A percentile compares a stretch with the other conserved stretches of the same genome.
Conservation (phyloP, 331 rosid genomes). For the Dryas integrifolia region DNA sequence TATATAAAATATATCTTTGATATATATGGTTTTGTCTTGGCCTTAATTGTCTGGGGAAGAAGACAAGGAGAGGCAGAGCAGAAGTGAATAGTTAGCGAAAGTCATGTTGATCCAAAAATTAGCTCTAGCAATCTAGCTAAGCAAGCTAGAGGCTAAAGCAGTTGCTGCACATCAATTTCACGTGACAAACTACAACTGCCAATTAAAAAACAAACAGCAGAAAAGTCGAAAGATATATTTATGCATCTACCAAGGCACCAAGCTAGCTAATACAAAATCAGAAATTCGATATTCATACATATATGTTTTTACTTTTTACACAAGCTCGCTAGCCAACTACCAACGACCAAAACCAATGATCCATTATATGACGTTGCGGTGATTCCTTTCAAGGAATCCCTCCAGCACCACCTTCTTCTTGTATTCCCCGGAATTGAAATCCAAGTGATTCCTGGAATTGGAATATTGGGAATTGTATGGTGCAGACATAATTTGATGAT, state of each 20-base stretch:
- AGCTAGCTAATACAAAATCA: neutral
- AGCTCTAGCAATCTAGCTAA: too few species aligned
- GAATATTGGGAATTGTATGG: neutral
- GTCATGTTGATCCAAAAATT: too few species aligned
- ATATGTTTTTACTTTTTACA: neutral
- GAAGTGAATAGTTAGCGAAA: too few species aligned
- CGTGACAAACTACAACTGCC: neutral
- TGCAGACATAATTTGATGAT: too few species aligned
- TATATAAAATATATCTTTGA: too few species aligned
- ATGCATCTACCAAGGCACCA: too few species aligned
- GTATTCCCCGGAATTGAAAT: constrained; percentile 43
- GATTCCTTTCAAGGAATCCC: constrained; percentile 61
- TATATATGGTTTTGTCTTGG: too few species aligned
- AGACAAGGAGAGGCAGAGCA: too few species aligned
- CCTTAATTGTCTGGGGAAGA: too few species aligned
- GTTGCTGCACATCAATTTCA: neutral
- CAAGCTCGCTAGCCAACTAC: neutral
- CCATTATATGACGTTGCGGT: constrained; percentile 3
- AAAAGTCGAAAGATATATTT: neutral
- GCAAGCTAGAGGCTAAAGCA: too few species aligned
- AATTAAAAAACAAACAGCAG: neutral
- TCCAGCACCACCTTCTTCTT: constrained; percentile 60
- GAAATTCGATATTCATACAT: neutral
- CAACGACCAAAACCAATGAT: neutral
- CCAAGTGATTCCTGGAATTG: constrained; percentile 8